Base-by-base conservation (phyloP, 371 early-diverging fungal species). In the Saksenaea vasiformis region DNA sequence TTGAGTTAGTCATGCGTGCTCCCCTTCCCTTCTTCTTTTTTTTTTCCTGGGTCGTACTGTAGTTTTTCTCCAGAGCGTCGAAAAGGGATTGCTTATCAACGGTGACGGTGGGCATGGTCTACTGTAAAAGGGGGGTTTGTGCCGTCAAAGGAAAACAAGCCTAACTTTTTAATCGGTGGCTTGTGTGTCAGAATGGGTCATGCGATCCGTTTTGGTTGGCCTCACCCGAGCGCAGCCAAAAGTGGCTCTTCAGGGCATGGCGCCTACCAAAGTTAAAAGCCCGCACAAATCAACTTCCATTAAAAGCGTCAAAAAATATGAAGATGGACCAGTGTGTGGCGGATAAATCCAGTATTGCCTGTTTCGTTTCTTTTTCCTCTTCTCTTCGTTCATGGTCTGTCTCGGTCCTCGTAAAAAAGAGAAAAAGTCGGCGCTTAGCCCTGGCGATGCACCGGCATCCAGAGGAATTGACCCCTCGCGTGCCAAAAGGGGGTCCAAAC, bases 41-140 rank as follows among this genome's bases (percentile, higher is more conserved):
- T 17, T 34, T 27, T n/a, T n/a, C 11, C 27, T 54, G 17, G 35
- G 34, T 54, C 76, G 72, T 86, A 93, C 94, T 87, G 85, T 91
- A 95, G 37, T 82, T 61, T 63, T 80, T 87, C 72, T 90, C 95
- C 65, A 97, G 88, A 43, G 88, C 87, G 64, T 86, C 79, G 80
- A 91, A 95, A 67, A 98, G 87, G 62, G 85, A 83, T 74, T 94
- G 87, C 79, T 94, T 93, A 81, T 97, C 95, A 61, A 97, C 90
- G 83, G 87, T 90, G 63, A 98, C 94, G 72, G 95, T 95, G 59
- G 98, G 98, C 98, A 96, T 96, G 68, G 58, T 68, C 36, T 54
- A 36, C 62, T 61, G 62, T 47, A 47, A 22, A 47, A 22, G 51
- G 24, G 51, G 24, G 51, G 24, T n/a, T 26, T 47, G 51, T 39